These are phyloP conservation scores for Alternaria dauci DNA, from an alignment of 2,329 filamentous ascomycete genomes.

Conservation along the genomic window DNA sequence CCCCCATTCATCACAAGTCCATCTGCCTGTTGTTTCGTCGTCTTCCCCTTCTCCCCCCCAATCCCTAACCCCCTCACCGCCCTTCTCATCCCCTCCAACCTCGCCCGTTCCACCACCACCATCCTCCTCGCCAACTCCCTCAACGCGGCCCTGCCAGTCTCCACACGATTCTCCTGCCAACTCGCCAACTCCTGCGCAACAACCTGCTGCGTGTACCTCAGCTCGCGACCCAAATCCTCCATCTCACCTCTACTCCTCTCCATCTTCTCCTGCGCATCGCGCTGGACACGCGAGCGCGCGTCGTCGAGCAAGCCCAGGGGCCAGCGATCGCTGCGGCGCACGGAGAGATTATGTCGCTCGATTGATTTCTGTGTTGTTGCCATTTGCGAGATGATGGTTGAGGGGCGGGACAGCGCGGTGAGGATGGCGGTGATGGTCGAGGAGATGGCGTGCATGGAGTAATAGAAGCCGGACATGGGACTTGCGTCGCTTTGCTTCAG, in stretches of 20 bases:
- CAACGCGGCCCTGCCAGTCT: conserved; percentile 76
- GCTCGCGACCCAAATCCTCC: conserved; percentile 77
- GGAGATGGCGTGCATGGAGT: conserved; percentile 79
- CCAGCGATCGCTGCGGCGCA: conserved; percentile 80
- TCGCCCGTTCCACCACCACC: conserved; percentile 80
- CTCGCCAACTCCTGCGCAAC: conserved; percentile 90
- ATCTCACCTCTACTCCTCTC: conserved; percentile 74
- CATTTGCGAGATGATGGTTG: conserved; percentile 79
- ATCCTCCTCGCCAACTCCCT: conserved; percentile 78
- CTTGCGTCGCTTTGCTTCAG: conserved; percentile 74
- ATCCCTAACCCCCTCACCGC: conserved; percentile 69
- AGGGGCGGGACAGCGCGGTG: conserved; percentile 78
- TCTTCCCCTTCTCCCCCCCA: neutral
- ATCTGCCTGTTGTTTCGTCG: too few species aligned
- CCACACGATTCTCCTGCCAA: conserved; percentile 90
- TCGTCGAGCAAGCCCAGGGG: conserved; percentile 86
- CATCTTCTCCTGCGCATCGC: conserved; percentile 84
- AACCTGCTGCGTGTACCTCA: conserved; percentile 91
- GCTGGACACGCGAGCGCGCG: conserved; percentile 79
- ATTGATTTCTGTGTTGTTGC: conserved; percentile 76
- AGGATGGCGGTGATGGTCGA: conserved; percentile 85
- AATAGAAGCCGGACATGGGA: conserved; percentile 76
- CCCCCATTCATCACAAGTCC: neutral
- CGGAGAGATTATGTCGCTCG: conserved; percentile 77
- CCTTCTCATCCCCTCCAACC: conserved; percentile 80